Evolutionary conservation across 2,329 filamentous ascomycete genomes (phyloP).

Genomic region (Colletotrichum coccodes): DNA sequence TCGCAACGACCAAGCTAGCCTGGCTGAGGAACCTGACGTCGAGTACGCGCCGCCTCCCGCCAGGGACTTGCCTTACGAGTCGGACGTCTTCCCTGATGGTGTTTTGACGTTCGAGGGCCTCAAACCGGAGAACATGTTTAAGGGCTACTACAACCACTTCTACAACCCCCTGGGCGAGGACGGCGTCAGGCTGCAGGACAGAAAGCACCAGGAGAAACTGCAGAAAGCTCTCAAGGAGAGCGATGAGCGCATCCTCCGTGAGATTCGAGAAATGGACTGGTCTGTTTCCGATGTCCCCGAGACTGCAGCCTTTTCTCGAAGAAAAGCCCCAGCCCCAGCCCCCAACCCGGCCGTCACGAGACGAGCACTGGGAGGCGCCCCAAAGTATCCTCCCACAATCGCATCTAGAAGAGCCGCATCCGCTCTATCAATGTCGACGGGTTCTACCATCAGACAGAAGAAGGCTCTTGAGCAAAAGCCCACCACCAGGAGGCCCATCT

Average conservation of each 20-base stretch:
- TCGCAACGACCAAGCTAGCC: conserved; percentile 62
- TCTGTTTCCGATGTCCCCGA: conserved; percentile 66
- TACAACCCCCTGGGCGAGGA: conserved; percentile 74
- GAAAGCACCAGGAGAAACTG: conserved; percentile 66
- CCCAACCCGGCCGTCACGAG: conserved; percentile 36
- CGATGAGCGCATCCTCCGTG: conserved; percentile 74
- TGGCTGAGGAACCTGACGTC: conserved; percentile 74
- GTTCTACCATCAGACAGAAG: conserved; percentile 37
- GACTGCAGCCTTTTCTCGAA: conserved; percentile 47
- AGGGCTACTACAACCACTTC: conserved; percentile 70
- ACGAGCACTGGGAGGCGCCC: conserved; percentile 32
- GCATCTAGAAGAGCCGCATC: conserved; percentile 64
- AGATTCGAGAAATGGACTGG: conserved; percentile 72
- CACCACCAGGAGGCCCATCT: conserved; percentile 40
- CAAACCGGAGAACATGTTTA: conserved; percentile 67
- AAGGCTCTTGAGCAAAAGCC: conserved; percentile 28
- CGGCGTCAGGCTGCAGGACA: conserved; percentile 71
- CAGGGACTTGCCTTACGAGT: conserved; percentile 73
- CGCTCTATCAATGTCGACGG: conserved; percentile 55
- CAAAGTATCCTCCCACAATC: conserved; percentile 38
- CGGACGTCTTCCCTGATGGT: conserved; percentile 72
- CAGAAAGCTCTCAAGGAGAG: conserved; percentile 63
- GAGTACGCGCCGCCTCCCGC: conserved; percentile 89
- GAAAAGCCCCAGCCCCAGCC: conserved; percentile 39
- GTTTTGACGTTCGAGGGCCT: conserved; percentile 67